Conservation (phyloP, 768 basidiomycete species). For the Tricholoma matsutake region DNA sequence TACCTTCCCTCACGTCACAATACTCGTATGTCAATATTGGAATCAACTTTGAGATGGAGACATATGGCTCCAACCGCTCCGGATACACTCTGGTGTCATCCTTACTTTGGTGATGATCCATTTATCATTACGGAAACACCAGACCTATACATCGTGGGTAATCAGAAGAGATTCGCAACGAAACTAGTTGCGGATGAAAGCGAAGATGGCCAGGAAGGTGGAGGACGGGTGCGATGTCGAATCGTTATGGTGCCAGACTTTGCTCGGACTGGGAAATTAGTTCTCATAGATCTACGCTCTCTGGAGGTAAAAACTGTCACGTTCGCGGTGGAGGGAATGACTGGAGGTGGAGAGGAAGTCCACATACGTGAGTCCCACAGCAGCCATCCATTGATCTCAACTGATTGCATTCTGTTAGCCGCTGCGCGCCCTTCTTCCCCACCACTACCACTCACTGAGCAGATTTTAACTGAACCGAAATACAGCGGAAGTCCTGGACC, state of each 20-base stretch:
- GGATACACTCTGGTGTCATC: constrained; percentile 98
- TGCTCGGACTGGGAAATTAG: constrained; percentile 70
- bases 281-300: constrained; percentile 75
- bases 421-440: constrained; percentile 1
- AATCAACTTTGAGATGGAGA: constrained; percentile 84
- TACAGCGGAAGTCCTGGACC: constrained; percentile 10
- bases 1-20: constrained; percentile 74
- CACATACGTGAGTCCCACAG: constrained; percentile 9
- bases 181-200: constrained; percentile 49
- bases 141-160: constrained; percentile 89
- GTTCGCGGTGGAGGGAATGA: constrained; percentile 52
- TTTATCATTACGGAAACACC: constrained; percentile 87
- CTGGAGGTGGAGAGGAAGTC: constrained; percentile 25
- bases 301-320: constrained; percentile 64
- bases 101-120: constrained; percentile 83
- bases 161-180: constrained; percentile 82
- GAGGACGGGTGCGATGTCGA: constrained; percentile 46
- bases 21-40: constrained; percentile 71
- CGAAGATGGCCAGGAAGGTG: constrained; percentile 24
- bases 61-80: constrained; percentile 99
- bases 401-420: neutral
- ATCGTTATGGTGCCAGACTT: constrained; percentile 84
- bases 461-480: constrained; percentile 10
- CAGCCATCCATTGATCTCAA: neutral
- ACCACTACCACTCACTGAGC: neutral